Conservation (phyloP, 2,329 filamentous ascomycete species). For the Helicocarpus griseus region DNA sequence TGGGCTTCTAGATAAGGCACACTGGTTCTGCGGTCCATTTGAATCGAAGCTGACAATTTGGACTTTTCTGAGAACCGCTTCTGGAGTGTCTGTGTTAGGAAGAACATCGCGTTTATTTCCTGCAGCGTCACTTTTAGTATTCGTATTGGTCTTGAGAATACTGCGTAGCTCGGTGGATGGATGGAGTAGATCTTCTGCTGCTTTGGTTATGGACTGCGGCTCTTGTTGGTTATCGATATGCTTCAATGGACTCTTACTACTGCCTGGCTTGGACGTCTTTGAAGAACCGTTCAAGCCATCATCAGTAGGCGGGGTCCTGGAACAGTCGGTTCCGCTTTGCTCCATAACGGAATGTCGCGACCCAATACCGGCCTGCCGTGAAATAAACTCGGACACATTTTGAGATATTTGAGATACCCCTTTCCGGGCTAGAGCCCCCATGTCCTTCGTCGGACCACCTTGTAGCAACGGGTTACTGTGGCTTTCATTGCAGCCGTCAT, state of each 20-base stretch:
- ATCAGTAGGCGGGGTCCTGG: background rate
- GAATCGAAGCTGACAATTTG: conserved; percentile 5
- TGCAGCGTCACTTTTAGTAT: background rate
- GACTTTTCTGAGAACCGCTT: conserved; percentile 1
- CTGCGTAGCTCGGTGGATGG: background rate
- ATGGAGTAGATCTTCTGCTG: background rate
- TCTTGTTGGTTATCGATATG: background rate
- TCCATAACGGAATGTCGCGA: background rate
- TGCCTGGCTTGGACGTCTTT: background rate
- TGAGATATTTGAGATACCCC: conserved; percentile 10
- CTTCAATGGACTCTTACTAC: background rate
- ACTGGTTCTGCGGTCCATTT: conserved; percentile 5
- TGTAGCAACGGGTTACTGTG: background rate
- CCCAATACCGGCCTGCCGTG: conserved; percentile 2
- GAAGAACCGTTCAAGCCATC: background rate
- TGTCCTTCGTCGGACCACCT: background rate
- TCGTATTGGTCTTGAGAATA: background rate
- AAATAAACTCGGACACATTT: conserved; percentile 14
- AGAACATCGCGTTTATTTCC: background rate
- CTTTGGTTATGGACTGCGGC: background rate
- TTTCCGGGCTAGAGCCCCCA: background rate
- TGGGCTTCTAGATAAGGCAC: background rate
- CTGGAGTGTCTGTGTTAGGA: no score
- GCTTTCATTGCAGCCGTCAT: background rate
- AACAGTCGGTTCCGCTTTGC: background rate